phyloP scores from a whole-genome alignment of 78 protist species.

The Diacronema lutheri region DNA sequence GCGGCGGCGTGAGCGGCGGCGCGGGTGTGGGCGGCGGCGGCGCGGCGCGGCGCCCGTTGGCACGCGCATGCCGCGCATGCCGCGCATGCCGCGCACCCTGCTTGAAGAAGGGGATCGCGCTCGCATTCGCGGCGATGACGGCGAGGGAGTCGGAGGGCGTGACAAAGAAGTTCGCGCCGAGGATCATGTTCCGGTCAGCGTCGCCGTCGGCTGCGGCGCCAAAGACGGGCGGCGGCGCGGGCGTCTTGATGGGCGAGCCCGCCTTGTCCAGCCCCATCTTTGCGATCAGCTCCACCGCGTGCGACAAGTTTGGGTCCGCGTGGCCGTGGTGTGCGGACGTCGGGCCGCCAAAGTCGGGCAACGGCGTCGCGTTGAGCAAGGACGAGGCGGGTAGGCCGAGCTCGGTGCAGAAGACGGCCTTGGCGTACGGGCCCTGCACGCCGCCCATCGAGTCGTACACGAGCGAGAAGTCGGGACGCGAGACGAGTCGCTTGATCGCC shows the following conservation, averaged over 20 bases:
- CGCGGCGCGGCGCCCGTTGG: no score
- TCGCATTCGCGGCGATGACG: constrained; percentile 79
- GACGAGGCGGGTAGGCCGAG: constrained; percentile 75
- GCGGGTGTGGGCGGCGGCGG: background rate
- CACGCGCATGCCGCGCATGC: no score
- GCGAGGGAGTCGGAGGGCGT: constrained; percentile 96
- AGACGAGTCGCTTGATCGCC: constrained; percentile 38
- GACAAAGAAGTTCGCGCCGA: constrained; percentile 86
- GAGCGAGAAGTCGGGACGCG: constrained; percentile 59
- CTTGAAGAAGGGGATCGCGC: constrained; percentile 74
- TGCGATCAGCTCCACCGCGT: constrained; percentile 89
- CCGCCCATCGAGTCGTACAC: constrained; percentile 88
- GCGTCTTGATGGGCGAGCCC: background rate
- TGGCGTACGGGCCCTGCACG: constrained; percentile 92
- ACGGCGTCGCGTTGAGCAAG: constrained; percentile 62
- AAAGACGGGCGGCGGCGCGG: constrained; percentile 49
- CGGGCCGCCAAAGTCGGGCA: constrained; percentile 89
- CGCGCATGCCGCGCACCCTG: no score
- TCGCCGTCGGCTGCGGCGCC: constrained; percentile 91
- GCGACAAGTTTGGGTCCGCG: constrained; percentile 97
- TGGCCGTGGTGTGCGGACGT: constrained; percentile 65
- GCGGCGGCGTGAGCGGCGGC: background rate
- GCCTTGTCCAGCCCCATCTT: constrained; percentile 50
- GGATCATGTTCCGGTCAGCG: constrained; percentile 92
- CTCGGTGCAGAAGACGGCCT: constrained; percentile 66